These are phyloP conservation scores for Teratosphaeria gauchensis DNA, from an alignment of 2,329 filamentous ascomycete species.

Conservation along the genomic window DNA sequence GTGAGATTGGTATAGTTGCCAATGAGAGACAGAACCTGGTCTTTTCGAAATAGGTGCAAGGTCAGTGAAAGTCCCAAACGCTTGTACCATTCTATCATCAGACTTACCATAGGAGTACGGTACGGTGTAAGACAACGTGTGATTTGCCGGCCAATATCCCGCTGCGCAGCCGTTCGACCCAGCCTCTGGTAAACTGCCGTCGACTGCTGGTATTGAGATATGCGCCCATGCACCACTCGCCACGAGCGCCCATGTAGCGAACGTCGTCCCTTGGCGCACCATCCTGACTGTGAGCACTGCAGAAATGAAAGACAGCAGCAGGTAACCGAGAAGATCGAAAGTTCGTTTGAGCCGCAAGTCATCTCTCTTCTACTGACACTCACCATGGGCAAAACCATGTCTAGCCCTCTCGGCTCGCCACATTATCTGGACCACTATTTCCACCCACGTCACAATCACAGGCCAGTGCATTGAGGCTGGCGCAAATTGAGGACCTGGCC, in stretches of 20 bases:
- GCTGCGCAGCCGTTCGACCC: constrained; percentile 7
- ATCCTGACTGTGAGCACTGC: background rate
- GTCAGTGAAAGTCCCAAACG: background rate
- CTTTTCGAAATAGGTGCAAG: background rate
- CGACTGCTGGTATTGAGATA: constrained; percentile 3
- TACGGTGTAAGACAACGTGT: constrained; percentile 11
- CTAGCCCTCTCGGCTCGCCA: background rate
- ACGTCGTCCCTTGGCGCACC: background rate
- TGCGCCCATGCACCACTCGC: background rate
- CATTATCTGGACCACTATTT: background rate
- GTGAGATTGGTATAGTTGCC: constrained; percentile 14
- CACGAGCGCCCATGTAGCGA: background rate
- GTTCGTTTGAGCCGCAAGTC: background rate
- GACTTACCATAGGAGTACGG: constrained; percentile 13
- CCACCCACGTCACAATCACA: background rate
- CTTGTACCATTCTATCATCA: background rate
- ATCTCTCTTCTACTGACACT: background rate
- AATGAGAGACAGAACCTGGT: constrained; percentile 12
- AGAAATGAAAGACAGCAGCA: background rate
- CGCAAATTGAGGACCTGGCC: background rate
- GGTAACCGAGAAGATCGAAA: background rate
- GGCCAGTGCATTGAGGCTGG: background rate
- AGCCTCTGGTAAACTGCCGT: constrained; percentile 3
- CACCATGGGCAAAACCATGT: background rate
- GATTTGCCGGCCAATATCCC: constrained; percentile 6